A percentile compares a stretch with the other conserved stretches of the same genome.
These are phyloP conservation scores for Aspergillus neotritici DNA, from an alignment of 2,329 filamentous ascomycete genomes.

Conservation along the genomic window DNA sequence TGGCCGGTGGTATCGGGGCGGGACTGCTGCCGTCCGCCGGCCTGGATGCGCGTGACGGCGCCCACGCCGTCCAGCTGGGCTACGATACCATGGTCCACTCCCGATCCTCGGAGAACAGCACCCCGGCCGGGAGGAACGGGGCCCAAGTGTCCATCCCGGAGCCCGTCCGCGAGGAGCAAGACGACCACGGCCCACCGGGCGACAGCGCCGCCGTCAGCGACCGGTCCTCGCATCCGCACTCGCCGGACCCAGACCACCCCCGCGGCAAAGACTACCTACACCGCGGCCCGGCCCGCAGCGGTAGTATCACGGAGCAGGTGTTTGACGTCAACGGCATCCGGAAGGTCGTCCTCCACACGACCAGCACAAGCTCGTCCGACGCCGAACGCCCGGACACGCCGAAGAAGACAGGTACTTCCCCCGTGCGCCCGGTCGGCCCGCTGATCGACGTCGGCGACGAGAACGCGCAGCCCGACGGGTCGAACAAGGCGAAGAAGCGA, in stretches of 20 bases:
- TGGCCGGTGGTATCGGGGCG: conserved; percentile 49
- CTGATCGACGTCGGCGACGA: conserved; percentile 10
- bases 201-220: conserved; percentile 21
- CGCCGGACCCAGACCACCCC: conserved; percentile 12
- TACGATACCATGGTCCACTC: conserved; percentile 46
- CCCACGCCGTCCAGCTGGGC: conserved; percentile 54
- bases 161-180: conserved; percentile 26
- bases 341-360: conserved; percentile 70
- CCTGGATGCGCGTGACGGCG: conserved; percentile 58
- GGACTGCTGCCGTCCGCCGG: conserved; percentile 51
- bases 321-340: conserved; percentile 67
- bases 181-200: conserved; percentile 19
- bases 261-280: conserved; percentile 30
- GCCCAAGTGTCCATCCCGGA: conserved; percentile 28
- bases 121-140: conserved; percentile 20
- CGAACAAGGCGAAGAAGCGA: conserved; percentile 19
- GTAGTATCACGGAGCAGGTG: conserved; percentile 74
- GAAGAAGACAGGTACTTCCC: conserved; percentile 4
- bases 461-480: conserved; percentile 1
- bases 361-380: conserved; percentile 50
- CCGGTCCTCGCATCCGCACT: conserved; percentile 18
- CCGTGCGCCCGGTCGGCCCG: conserved; percentile 10
- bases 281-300: conserved; percentile 57
- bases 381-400: conserved; percentile 13
- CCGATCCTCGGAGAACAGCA: conserved; percentile 17